Conservation (phyloP, 495 filamentous ascomycete species). For the Penicillium waksmanii region DNA sequence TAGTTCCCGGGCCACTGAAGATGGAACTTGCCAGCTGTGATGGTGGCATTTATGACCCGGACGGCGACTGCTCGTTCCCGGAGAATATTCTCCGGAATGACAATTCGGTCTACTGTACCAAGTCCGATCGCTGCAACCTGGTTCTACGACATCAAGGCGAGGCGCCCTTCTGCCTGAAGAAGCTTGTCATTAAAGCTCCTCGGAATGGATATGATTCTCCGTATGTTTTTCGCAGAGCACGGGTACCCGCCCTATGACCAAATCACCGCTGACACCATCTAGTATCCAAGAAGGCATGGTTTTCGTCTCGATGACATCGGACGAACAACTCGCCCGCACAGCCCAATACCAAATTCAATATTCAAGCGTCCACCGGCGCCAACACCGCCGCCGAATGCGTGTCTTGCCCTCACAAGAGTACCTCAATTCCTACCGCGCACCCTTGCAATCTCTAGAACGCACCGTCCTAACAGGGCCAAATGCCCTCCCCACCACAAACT, state of each 20-base stretch:
- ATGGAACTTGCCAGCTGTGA: slow-evolving; percentile 92
- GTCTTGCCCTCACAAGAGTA: slow-evolving; percentile 48
- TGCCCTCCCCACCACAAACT: slow-evolving; percentile 27
- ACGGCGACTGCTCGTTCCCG: slow-evolving; percentile 61
- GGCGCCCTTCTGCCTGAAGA: slow-evolving; percentile 77
- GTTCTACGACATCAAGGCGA: slow-evolving; percentile 78
- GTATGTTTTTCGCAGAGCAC: slow-evolving; percentile 55
- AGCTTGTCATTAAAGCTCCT: slow-evolving; percentile 86
- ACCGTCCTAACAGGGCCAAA: slow-evolving; percentile 30
- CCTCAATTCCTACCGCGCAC: slow-evolving; percentile 39
- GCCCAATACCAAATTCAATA: slow-evolving; percentile 79
- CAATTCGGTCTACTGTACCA: slow-evolving; percentile 84
- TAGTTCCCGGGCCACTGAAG: slow-evolving; percentile 73
- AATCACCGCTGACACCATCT: slow-evolving; percentile 19
- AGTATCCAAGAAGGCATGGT: slow-evolving; percentile 94
- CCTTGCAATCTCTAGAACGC: slow-evolving; percentile 38
- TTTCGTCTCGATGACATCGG: slow-evolving; percentile 81
- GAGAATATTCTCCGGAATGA: slow-evolving; percentile 87
- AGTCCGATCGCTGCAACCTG: slow-evolving; percentile 80
- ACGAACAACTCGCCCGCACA: slow-evolving; percentile 74
- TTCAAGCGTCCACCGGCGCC: slow-evolving; percentile 33
- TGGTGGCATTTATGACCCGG: slow-evolving; percentile 72
- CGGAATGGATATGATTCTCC: slow-evolving; percentile 79
- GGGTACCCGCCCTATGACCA: not conserved
- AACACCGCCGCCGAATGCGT: slow-evolving; percentile 32